Base-by-base conservation (phyloP, 2,329 filamentous ascomycete species). In the Calonectria crousiana region DNA sequence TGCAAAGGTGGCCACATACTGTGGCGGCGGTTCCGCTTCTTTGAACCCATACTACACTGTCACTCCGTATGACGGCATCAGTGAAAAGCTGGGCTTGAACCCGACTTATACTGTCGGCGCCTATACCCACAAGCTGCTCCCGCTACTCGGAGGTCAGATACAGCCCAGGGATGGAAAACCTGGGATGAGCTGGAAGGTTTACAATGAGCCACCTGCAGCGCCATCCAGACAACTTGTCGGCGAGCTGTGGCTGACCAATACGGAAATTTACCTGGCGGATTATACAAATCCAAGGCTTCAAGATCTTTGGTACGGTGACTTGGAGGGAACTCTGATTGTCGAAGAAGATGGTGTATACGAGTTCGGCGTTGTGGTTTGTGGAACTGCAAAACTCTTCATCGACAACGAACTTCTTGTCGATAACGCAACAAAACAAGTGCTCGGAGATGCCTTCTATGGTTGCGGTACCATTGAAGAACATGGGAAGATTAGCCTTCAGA, bases 1-100 rank as follows among this genome's bases (percentile, higher is more conserved):
- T 74, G 85, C 89, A 23, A 88, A 87, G 68, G 83, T 75, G 6
- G 74, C 81, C 1, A 78, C 79, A 1, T 81, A 80, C 44, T 81
- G 79, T 34, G 83, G 83, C 2, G 83, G 83, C 0, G 83, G 83
- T 11, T 81, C 79, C 52, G 82, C 83, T 9, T 78, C 76, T 11
- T 74, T 85, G 23, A 78, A 79, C 5, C 79, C 83, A 8, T 83
- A 84, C 62, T 82, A 82, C 56, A 78, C 79, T 1, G 74, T 82
- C 52, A 81, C 81, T 13, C 80, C 81, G 1, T 80, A 76, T 34
- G 78, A 84, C 30, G 83, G 79, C 0, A 81, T 84, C 36, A 73
- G 71, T 36, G 75, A 52, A 6, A 52, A 70, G 14, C 34, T 74
- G 5, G 47, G 69, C 34, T 16, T 18, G 1, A 28, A 72, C 13